Evolutionary conservation across 331 rosid genomes (phyloP), one percentile per base, ranked within the genome.

Genomic region (Telfairia occidentalis): DNA sequence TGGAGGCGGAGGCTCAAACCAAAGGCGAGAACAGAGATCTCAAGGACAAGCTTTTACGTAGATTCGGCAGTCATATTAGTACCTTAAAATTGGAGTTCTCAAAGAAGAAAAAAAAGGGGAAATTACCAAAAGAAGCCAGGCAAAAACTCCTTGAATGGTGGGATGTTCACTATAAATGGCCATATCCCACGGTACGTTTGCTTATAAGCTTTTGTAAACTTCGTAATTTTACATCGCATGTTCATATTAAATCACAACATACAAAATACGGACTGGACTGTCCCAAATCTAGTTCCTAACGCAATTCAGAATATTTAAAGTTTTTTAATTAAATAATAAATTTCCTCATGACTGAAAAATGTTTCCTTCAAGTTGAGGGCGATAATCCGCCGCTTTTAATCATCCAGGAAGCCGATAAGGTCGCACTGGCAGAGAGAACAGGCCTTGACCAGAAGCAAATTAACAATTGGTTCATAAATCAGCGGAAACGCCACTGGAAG

Each of bases 151-250:
- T 81, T 29, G 86, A 86, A 67, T 92, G 97, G 97, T 92, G 97
- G 97, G 77, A 80, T 79, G 32, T 84, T 84, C 96, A 92, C 85
- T 79, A 78, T 52, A 88, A 82, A 82, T 92, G 97, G 96, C 97
- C 97, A 3, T 92, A 92, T 78, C 96, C 97, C 8, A 89, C 96
- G 82, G 97, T 90, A 85, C 28, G 54, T 75, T 57, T n/a, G 28
- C n/a, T 72, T n/a, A 46, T 46, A n/a, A 50, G 32, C 64, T 49
- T 50, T 11, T 10, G 1, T 34, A 5, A 50, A 3, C 10, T 29
- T 29, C 18, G 18, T 73, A 49, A 67, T 40, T 48, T 48, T 24
- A 5, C 74, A 21, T 63, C 15, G 2, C 40, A n/a, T 34, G 13
- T 24, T 50, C 57, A 18, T 8, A 18, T 16, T 1, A 50, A 16